Evolutionary conservation across 106 monocot genomes (phyloP).

Genomic region (Platanthera guangdongensis): DNA sequence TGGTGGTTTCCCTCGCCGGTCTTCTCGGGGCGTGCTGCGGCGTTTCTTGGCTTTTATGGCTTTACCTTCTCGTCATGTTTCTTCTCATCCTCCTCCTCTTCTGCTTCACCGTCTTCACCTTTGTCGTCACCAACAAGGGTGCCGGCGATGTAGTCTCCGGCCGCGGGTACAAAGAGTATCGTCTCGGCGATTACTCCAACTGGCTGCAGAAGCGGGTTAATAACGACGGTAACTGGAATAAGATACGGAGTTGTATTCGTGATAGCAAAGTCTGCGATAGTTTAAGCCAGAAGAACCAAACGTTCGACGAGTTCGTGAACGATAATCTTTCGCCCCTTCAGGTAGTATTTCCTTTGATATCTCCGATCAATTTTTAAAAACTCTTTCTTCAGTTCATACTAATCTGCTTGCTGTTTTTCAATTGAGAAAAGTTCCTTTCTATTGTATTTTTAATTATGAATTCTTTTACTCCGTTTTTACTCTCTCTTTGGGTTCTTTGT

Average conservation of each 20-base stretch:
- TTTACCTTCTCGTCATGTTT: slow-evolving; percentile 33
- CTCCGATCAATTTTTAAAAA: neutral
- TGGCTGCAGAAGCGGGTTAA: slow-evolving; percentile 55
- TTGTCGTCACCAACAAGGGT: slow-evolving; percentile 56
- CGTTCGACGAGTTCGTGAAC: slow-evolving; percentile 33
- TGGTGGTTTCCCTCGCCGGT: slow-evolving; percentile 20
- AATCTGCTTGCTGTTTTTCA: neutral
- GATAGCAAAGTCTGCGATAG: slow-evolving; percentile 43
- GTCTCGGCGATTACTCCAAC: slow-evolving; percentile 52
- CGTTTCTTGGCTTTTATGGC: slow-evolving; percentile 27
- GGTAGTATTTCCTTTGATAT: slow-evolving; percentile 20
- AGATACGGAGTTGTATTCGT: slow-evolving; percentile 50
- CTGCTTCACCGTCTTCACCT: slow-evolving; percentile 45
- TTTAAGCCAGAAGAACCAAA: slow-evolving; percentile 30
- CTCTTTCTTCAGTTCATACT: neutral
- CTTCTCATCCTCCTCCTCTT: slow-evolving; percentile 33
- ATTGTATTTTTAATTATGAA: neutral
- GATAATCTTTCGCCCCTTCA: slow-evolving; percentile 50
- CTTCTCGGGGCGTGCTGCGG: slow-evolving; percentile 25
- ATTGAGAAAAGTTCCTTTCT: neutral
- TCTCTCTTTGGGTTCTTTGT: neutral
- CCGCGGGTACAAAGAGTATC: slow-evolving; percentile 47
- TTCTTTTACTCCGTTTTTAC: neutral
- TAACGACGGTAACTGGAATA: slow-evolving; percentile 30
- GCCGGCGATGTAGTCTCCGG: slow-evolving; percentile 41